Evolutionary conservation across 2,329 filamentous ascomycete species (phyloP).

Genomic region (Aureobasidium melanogenum): DNA sequence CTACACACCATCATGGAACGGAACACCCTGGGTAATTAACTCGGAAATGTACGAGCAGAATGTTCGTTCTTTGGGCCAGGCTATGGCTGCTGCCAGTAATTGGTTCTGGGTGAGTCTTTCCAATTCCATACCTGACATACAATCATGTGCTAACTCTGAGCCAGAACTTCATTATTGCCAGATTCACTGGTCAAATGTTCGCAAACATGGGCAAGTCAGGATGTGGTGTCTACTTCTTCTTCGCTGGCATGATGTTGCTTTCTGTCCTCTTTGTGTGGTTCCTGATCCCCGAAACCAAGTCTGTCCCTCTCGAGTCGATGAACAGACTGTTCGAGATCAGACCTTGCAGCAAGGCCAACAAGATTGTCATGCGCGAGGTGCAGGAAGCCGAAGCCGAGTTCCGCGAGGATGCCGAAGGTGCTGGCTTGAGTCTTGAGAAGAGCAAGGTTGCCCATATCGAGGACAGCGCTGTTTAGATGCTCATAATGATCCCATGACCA

Average conservation of each 20-base stretch:
- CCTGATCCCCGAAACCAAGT: conserved; percentile 35
- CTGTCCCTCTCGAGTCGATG: conserved; percentile 38
- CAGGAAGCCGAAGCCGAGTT: conserved; percentile 7
- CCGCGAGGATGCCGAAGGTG: conserved; percentile 6
- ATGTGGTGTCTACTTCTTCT: conserved; percentile 36
- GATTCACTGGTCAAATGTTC: conserved; percentile 43
- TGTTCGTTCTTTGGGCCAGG: conserved; percentile 29
- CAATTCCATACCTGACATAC: neutral
- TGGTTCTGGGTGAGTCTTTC: conserved; percentile 20
- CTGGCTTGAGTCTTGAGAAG: conserved; percentile 4
- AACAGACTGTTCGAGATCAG: conserved; percentile 38
- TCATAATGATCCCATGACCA: neutral
- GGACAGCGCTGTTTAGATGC: neutral
- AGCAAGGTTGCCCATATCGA: conserved; percentile 1
- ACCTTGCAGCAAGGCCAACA: conserved; percentile 34
- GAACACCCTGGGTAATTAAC: conserved; percentile 33
- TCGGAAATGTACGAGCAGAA: conserved; percentile 40
- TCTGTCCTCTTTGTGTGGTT: conserved; percentile 39
- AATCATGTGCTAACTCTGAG: neutral
- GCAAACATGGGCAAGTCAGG: conserved; percentile 30
- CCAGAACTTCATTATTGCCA: conserved; percentile 29
- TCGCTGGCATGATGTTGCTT: conserved; percentile 39
- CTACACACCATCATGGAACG: conserved; percentile 33
- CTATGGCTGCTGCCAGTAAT: conserved; percentile 24
- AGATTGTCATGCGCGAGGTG: conserved; percentile 28